Percentiles rank a stretch among this genome's conserved stretches.
phyloP scores from a whole-genome alignment of 768 basidiomycete genomes.

The Russula griseocarnosa region DNA sequence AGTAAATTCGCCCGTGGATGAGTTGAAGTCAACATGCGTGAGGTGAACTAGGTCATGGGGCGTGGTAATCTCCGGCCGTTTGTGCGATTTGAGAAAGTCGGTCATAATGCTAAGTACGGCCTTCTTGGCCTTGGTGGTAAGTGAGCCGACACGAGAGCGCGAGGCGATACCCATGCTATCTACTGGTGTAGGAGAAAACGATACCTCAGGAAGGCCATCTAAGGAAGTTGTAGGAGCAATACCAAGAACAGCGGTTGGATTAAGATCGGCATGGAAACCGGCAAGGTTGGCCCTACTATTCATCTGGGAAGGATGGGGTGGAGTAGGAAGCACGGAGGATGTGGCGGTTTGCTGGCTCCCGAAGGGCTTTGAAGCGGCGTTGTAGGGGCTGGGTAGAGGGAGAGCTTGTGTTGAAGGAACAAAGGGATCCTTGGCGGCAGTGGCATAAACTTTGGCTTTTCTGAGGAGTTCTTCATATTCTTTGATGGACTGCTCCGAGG shows the following conservation, averaged over 20 bases:
- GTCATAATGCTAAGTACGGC: conserved; percentile 62
- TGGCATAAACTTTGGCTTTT: conserved; percentile 53
- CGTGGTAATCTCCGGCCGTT: conserved; percentile 88
- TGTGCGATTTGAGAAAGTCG: conserved; percentile 61
- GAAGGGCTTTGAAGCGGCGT: conserved; percentile 21
- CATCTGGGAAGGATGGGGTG: conserved; percentile 75
- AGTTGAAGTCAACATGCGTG: conserved; percentile 2
- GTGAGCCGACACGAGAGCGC: conserved; percentile 43
- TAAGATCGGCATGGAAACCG: conserved; percentile 58
- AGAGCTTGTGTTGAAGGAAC: conserved; percentile 47
- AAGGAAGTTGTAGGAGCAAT: conserved; percentile 50
- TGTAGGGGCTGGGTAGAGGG: conserved; percentile 38
- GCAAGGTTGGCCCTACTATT: conserved; percentile 79
- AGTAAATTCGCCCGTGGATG: conserved; percentile 49
- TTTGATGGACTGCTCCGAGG: conserved; percentile 68
- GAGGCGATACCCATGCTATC: conserved; percentile 31
- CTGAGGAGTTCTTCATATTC: conserved; percentile 71
- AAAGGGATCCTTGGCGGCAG: conserved; percentile 45
- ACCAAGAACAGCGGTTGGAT: conserved; percentile 38
- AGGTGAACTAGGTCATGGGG: conserved; percentile 50
- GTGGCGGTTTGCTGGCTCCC: conserved; percentile 27
- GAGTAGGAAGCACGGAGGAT: conserved; percentile 46
- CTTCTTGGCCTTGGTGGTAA: conserved; percentile 48
- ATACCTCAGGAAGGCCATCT: conserved; percentile 11
- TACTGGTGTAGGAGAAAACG: conserved; percentile 20